Base-by-base conservation (phyloP, 139 green algal species). In the Asterochloris sp. region DNA sequence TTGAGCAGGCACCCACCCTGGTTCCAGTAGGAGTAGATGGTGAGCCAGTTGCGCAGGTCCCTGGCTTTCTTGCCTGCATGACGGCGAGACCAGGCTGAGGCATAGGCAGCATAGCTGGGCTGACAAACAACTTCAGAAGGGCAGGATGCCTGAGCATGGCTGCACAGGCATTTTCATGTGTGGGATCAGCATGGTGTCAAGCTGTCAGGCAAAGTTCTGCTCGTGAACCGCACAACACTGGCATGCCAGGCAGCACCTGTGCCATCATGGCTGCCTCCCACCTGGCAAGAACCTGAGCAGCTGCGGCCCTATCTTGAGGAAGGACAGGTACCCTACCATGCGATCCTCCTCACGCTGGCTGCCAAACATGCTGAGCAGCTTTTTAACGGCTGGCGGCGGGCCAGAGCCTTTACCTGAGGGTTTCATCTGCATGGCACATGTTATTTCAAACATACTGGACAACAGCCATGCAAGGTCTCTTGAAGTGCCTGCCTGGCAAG, bases 11-110 rank as follows among this genome's bases (percentile, higher is more conserved):
- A 47, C 15, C 93, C 93, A 15, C 90, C 91, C 84, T 98, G 94
- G 87, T 98, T 98, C 95, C 96, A 99, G 91, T 99, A 99, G 38
- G 83, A 88, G 79, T 98, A 99, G 15, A 96, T 85, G 6, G 93
- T 98, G 26, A 99, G 93, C 97, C 97, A 99, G 81, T 92, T 95
- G 67, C 90, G 88, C 79, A 99, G 88, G 84, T 99, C 97, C 26
- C 85, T 83, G 2, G 92, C 97, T 82, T 98, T 98, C 81, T 95
- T 85, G 27, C 93, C 93, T 90, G 86, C 76, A 83, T 0, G 64
- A 28, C 66, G 9, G 66, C 66, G 8, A 73, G 66, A 21, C 66
- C 66, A 73, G 8, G 8, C 6, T 54, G 2, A 54, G 27, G 15
- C 78, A 19, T 0, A 13, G 17, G 13, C 4, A 16, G 28, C 54